A percentile compares a stretch with the other conserved stretches of the same genome.
Evolutionary conservation across 192 early-diverging fungal genomes (phyloP).

Genomic region (Spizellomyces punctatus): DNA sequence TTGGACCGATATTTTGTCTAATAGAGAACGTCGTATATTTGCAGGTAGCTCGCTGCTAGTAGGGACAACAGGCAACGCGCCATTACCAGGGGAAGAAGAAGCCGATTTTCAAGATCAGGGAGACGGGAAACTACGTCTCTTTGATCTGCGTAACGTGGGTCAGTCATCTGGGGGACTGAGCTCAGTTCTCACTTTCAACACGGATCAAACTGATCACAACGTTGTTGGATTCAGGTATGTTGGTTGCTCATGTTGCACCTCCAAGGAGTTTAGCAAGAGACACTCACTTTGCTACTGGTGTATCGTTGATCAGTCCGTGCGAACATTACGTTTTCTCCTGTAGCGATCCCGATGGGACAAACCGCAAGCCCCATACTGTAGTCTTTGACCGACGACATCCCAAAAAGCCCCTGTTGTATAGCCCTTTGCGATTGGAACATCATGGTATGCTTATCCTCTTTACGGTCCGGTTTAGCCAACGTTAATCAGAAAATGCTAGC

Average conservation of each 20-base stretch:
- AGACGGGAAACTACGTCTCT: constrained; percentile 14
- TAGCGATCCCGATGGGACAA: constrained; percentile 9
- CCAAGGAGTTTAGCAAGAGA: too few species aligned
- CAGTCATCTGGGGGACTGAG: neutral
- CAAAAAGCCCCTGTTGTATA: constrained; percentile 5
- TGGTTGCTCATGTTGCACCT: too few species aligned
- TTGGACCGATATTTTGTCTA: too few species aligned
- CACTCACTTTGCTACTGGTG: too few species aligned
- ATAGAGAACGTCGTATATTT: too few species aligned
- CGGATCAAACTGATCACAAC: constrained; percentile 18
- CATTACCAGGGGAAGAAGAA: too few species aligned
- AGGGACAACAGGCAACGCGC: too few species aligned
- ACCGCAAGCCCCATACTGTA: neutral
- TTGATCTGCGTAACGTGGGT: neutral
- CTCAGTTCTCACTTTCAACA: neutral
- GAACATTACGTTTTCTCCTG: constrained; percentile 16
- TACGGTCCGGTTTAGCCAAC: too few species aligned
- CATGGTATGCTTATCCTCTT: neutral
- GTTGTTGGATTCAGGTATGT: neutral
- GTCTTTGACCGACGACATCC: constrained; percentile 6
- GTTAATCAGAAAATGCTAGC: neutral
- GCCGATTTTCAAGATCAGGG: neutral
- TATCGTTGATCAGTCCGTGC: constrained; percentile 4
- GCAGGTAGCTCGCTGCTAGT: too few species aligned
- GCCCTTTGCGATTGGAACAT: neutral